Percentiles rank a stretch among this genome's conserved stretches.
Conservation (phyloP, 208 protist species). For the Crithidia bombi region DNA sequence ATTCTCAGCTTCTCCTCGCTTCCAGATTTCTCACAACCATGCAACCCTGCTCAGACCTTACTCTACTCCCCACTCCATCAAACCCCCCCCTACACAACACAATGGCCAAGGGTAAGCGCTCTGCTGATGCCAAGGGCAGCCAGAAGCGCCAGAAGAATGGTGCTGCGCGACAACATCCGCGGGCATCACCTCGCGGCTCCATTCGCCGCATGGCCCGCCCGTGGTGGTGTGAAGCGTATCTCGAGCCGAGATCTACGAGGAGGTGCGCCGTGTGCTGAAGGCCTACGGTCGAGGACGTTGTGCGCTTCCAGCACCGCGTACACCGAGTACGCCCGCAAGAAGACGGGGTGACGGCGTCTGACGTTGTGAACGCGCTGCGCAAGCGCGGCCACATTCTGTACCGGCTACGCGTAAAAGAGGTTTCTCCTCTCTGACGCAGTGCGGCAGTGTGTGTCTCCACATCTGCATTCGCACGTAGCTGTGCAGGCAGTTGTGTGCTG, state of each 20-base stretch:
- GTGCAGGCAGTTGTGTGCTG: no score
- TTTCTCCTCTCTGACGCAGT: no score
- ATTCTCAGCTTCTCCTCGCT: background rate
- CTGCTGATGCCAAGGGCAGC: conserved; percentile 68
- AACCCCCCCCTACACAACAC: background rate
- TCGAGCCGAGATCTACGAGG: conserved; percentile 68
- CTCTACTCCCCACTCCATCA: background rate
- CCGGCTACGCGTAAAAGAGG: conserved; percentile 76
- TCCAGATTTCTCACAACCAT: background rate
- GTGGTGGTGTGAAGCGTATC: conserved; percentile 94
- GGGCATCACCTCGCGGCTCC: conserved; percentile 86
- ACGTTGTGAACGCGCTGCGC: conserved; percentile 91
- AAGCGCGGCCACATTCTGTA: conserved; percentile 91
- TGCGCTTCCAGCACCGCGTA: conserved; percentile 86
- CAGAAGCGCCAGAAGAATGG: conserved; percentile 89
- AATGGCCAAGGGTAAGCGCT: conserved; percentile 83
- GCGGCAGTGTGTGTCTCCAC: no score
- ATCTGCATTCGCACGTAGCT: no score
- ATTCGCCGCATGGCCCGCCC: conserved; percentile 91
- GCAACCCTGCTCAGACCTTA: background rate
- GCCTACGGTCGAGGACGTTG: conserved; percentile 80
- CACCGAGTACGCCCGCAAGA: conserved; percentile 86
- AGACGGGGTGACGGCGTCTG: conserved; percentile 85
- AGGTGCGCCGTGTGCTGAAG: conserved; percentile 82
- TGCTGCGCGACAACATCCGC: conserved; percentile 86